A percentile compares a stretch with the other conserved stretches of the same genome.
Conservation (phyloP, 805 yeast species). For the Candida methanosorbosa region DNA sequence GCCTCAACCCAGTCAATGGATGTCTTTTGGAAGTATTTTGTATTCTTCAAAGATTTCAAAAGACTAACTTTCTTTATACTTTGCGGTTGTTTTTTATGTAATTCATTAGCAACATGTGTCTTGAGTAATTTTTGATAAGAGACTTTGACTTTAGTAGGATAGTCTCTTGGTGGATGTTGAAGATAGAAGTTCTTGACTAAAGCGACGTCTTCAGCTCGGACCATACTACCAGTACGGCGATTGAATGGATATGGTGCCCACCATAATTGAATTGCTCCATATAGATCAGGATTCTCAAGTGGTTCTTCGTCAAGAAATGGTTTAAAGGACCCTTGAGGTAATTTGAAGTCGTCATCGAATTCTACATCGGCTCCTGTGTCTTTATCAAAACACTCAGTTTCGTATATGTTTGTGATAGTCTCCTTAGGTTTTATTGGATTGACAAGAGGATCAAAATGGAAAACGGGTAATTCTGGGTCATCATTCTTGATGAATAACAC, state of each 20-base stretch:
- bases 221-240: slow-evolving; percentile 58
- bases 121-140: slow-evolving; percentile 90
- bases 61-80: slow-evolving; percentile 45
- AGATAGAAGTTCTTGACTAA: slow-evolving; percentile 76
- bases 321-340: slow-evolving; percentile 29
- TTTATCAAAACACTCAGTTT: slow-evolving; percentile 9
- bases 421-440: slow-evolving; percentile 42
- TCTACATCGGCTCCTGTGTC: slow-evolving; percentile 25
- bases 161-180: slow-evolving; percentile 47
- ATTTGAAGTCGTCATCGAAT: slow-evolving; percentile 28
- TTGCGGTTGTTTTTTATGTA: slow-evolving; percentile 41
- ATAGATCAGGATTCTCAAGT: slow-evolving; percentile 37
- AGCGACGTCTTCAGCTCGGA: slow-evolving; percentile 86
- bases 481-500: slow-evolving; percentile 38
- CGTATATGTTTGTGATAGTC: slow-evolving; percentile 9
- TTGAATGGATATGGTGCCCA: slow-evolving; percentile 85
- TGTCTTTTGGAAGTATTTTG: slow-evolving; percentile 87
- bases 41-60: slow-evolving; percentile 56
- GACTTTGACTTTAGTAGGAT: slow-evolving; percentile 70
- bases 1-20: slow-evolving; percentile 98
- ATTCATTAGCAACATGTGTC: slow-evolving; percentile 58
- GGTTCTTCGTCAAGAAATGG: slow-evolving; percentile 45
- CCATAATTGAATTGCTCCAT: slow-evolving; percentile 59
- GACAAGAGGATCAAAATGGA: slow-evolving; percentile 41
- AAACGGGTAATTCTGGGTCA: slow-evolving; percentile 46